Percentiles rank a stretch among this genome's conserved stretches.
phyloP scores from a whole-genome alignment of 2,329 filamentous ascomycete genomes.

The Colletotrichum falcatum region DNA sequence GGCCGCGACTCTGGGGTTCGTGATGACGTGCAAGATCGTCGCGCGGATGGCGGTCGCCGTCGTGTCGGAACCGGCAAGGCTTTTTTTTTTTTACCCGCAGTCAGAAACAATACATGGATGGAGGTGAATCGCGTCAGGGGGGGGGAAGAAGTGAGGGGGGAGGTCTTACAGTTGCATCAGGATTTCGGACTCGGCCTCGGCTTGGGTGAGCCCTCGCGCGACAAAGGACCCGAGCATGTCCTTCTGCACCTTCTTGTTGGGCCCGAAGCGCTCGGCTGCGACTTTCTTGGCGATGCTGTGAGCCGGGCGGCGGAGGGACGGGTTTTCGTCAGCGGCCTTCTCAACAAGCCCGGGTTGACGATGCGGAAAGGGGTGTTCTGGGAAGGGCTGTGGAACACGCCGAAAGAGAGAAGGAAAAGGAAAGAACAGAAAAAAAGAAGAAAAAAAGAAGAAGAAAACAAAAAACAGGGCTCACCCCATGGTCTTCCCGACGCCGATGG shows the following conservation, averaged over 20 bases:
- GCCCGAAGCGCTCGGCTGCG: conserved; percentile 59
- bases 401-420: too few species aligned
- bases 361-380: too few species aligned
- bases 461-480: conserved; percentile 56
- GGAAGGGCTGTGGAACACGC: not conserved
- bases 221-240: conserved; percentile 65
- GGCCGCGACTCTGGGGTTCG: conserved; percentile 58
- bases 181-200: conserved; percentile 58
- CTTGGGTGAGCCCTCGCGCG: conserved; percentile 52
- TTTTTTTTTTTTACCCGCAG: conserved; percentile 44
- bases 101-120: conserved; percentile 53
- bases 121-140: conserved; percentile 42
- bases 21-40: conserved; percentile 66
- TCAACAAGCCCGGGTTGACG: not conserved
- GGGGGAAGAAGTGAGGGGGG: too few species aligned
- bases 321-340: not conserved
- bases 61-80: conserved; percentile 68
- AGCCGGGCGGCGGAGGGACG: not conserved
- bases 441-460: too few species aligned
- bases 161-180: conserved; percentile 51
- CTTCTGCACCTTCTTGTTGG: conserved; percentile 54
- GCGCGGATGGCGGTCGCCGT: conserved; percentile 67
- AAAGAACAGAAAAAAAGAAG: too few species aligned
- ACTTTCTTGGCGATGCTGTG: conserved; percentile 58
- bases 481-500: conserved; percentile 54